phyloP scores from a whole-genome alignment of 345 rosid species.

The Citrus hindsii region DNA sequence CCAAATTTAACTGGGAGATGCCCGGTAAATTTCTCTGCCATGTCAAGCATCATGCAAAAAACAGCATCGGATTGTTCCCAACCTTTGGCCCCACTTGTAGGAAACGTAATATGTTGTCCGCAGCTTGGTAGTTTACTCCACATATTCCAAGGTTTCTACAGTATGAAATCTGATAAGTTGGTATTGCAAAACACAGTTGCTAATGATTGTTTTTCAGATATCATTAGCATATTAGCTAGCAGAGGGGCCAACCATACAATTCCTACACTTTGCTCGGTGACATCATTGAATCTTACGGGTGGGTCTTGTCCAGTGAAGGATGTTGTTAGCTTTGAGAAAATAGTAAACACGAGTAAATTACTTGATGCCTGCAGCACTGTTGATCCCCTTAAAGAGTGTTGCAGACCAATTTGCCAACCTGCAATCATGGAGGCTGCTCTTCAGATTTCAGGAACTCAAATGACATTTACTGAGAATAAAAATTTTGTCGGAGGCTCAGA shows the following conservation, averaged over 20 bases:
- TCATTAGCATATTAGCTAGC: slow-evolving; percentile 76
- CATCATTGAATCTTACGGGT: slow-evolving; percentile 80
- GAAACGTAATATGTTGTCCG: slow-evolving; percentile 93
- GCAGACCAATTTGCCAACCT: slow-evolving; percentile 84
- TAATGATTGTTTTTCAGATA: slow-evolving; percentile 94
- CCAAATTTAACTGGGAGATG: slow-evolving; percentile 90
- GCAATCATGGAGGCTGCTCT: slow-evolving; percentile 86
- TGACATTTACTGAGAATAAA: slow-evolving; percentile 42
- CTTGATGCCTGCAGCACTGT: slow-evolving; percentile 76
- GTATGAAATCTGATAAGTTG: slow-evolving; percentile 61
- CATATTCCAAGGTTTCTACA: slow-evolving; percentile 69
- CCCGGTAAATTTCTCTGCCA: slow-evolving; percentile 72
- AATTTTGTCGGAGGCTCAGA: slow-evolving; percentile 41
- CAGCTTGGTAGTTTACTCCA: slow-evolving; percentile 82
- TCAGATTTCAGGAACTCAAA: slow-evolving; percentile 59
- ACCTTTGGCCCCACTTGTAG: slow-evolving; percentile 78
- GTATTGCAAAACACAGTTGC: slow-evolving; percentile 66
- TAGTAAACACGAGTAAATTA: slow-evolving; percentile 70
- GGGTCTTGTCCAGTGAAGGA: slow-evolving; percentile 87
- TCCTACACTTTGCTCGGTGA: slow-evolving; percentile 72
- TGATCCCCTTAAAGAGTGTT: slow-evolving; percentile 92
- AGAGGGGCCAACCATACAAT: slow-evolving; percentile 74
- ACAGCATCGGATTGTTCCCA: slow-evolving; percentile 85
- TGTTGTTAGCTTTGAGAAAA: slow-evolving; percentile 57
- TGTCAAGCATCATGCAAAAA: slow-evolving; percentile 57